These are phyloP conservation scores for Eucalyptus regnans DNA, from an alignment of 345 rosid species.

Conservation along the genomic window DNA sequence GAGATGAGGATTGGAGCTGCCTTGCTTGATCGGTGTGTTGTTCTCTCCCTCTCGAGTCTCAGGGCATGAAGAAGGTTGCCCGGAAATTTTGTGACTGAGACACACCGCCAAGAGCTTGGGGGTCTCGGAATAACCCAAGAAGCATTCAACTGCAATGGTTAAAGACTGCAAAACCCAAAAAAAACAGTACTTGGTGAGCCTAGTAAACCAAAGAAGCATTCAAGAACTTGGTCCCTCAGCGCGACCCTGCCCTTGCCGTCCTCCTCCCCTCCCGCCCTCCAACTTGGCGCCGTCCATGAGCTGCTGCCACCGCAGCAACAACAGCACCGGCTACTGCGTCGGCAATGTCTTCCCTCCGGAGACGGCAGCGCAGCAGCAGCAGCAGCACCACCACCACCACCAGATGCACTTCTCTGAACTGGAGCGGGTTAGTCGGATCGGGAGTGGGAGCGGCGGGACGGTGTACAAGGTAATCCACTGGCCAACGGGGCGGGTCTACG, in stretches of 20 bases:
- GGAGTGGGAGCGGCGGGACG: conserved; percentile 83
- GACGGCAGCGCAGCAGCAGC: neutral
- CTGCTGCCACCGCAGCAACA: neutral
- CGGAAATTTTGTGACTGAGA: too few species aligned
- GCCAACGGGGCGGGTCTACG: conserved; percentile 31
- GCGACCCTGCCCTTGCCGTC: conserved; percentile 47
- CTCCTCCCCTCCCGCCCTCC: conserved; percentile 46
- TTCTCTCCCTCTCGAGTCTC: too few species aligned
- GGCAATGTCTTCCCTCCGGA: neutral
- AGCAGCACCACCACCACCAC: neutral
- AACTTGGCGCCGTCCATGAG: conserved; percentile 9
- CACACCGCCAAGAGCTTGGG: neutral
- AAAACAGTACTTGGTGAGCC: neutral
- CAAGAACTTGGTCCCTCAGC: conserved; percentile 22
- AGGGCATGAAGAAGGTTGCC: too few species aligned
- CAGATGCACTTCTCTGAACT: conserved; percentile 34
- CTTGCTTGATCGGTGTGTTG: too few species aligned
- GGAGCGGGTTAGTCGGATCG: conserved; percentile 48
- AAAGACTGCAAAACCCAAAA: neutral
- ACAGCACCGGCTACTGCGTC: neutral
- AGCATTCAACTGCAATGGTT: neutral
- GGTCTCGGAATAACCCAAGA: neutral
- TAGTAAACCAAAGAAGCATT: too few species aligned
- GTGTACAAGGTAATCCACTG: conserved; percentile 82
- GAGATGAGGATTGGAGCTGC: neutral